A percentile compares a stretch with the other conserved stretches of the same genome.
Evolutionary conservation across 306 rosid genomes (phyloP).

Genomic region (Styphnolobium japonicum): DNA sequence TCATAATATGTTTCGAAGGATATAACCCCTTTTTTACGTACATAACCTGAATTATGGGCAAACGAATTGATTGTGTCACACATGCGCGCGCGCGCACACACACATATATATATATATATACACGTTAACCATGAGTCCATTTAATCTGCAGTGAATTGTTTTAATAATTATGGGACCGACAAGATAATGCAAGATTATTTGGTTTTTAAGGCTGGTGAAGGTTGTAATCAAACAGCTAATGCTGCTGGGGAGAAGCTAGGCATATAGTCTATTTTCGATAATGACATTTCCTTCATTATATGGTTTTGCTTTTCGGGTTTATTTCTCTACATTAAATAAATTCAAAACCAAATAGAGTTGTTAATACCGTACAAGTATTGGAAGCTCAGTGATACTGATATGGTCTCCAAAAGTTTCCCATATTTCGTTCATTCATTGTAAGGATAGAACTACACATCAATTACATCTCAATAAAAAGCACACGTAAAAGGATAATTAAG

Average conservation of each 20-base stretch:
- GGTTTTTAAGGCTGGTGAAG: slow-evolving; percentile 31
- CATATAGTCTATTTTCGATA: slow-evolving; percentile 22
- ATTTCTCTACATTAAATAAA: background rate
- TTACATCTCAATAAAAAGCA: background rate
- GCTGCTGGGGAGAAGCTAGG: slow-evolving; percentile 25
- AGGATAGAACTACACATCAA: background rate
- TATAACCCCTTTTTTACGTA: background rate
- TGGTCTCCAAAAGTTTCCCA: background rate
- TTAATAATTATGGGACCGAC: slow-evolving; percentile 28
- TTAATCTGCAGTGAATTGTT: slow-evolving; percentile 13
- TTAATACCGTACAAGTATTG: background rate
- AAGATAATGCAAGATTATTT: slow-evolving; percentile 28
- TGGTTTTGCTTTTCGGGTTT: background rate
- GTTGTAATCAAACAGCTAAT: slow-evolving; percentile 47
- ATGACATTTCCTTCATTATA: slow-evolving; percentile 15
- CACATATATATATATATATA: background rate
- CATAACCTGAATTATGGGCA: background rate
- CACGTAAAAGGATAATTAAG: no score
- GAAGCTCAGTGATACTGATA: background rate
- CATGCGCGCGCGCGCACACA: no score
- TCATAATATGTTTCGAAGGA: background rate
- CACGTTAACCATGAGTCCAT: background rate
- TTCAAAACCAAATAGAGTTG: background rate
- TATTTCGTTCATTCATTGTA: no score
- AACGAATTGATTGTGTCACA: background rate